A percentile compares a stretch with the other conserved stretches of the same genome.
Evolutionary conservation across 306 rosid species (phyloP).

Genomic region (Senna tora): DNA sequence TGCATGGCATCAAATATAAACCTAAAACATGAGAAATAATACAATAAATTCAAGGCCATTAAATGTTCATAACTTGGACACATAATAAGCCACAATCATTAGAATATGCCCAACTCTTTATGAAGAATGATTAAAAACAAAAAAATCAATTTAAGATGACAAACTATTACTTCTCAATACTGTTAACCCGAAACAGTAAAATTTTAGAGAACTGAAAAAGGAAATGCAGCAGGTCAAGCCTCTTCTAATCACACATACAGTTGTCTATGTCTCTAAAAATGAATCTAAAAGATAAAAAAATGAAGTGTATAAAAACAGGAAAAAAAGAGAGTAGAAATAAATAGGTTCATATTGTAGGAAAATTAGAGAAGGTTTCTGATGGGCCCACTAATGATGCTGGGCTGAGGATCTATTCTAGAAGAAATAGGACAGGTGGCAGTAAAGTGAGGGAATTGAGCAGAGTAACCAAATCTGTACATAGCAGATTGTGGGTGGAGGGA

Average conservation of each 20-base stretch:
- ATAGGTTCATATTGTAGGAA: background rate
- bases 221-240: constrained; percentile 18
- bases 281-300: background rate
- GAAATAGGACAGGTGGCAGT: no score
- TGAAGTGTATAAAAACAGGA: background rate
- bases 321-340: background rate
- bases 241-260: background rate
- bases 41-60: constrained; percentile 33
- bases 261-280: background rate
- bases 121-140: background rate
- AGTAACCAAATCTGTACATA: no score
- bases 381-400: no score
- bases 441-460: no score
- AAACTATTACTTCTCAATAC: constrained; percentile 6
- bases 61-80: constrained; percentile 17
- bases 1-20: constrained; percentile 95
- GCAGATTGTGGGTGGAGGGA: no score
- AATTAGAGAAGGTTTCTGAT: background rate
- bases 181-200: constrained; percentile 1
- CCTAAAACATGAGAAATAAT: constrained; percentile 49
- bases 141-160: background rate
- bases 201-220: background rate
- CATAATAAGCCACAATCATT: constrained; percentile 28
- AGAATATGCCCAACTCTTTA: constrained; percentile 5
- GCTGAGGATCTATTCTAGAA: no score